Evolutionary conservation across 1,139 yeast species (phyloP).

Genomic region (Taphrina sp.): DNA sequence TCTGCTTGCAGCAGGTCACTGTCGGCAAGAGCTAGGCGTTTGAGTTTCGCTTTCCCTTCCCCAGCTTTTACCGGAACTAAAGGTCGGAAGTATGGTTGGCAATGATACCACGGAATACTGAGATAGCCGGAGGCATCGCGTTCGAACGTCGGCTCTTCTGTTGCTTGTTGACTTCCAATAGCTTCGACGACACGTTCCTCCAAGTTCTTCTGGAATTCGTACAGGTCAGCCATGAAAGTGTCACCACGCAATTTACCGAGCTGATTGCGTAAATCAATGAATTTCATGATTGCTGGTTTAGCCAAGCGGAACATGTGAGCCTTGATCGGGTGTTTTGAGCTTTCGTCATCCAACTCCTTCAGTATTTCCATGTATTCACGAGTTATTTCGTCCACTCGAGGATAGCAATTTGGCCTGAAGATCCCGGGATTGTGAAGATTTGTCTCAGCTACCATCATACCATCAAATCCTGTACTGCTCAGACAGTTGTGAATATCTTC

Average conservation of each 20-base stretch:
- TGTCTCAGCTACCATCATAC: constrained; percentile 97
- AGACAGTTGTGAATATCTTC: constrained; percentile 72
- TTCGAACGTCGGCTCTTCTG: constrained; percentile 47
- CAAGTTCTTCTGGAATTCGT: constrained; percentile 51
- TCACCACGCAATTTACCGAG: constrained; percentile 55
- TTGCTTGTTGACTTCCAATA: constrained; percentile 40
- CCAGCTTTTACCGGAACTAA: constrained; percentile 45
- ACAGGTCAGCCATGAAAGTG: constrained; percentile 49
- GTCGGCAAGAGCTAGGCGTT: no score
- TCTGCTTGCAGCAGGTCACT: no score
- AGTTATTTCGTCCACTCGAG: constrained; percentile 77
- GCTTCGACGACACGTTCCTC: constrained; percentile 53
- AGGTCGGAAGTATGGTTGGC: constrained; percentile 90
- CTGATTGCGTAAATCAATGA: constrained; percentile 71
- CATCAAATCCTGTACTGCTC: constrained; percentile 68
- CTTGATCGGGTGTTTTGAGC: constrained; percentile 81
- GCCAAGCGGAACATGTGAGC: constrained; percentile 87
- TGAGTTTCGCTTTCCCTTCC: constrained; percentile 1
- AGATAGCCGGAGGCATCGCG: constrained; percentile 68
- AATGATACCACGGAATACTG: constrained; percentile 91
- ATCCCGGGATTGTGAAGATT: constrained; percentile 91
- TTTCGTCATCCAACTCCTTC: constrained; percentile 55
- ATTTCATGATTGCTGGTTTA: constrained; percentile 70
- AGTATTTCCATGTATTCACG: constrained; percentile 89
- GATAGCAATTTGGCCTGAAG: constrained; percentile 58